Base-by-base conservation (phyloP, 805 yeast species). In the Citeromyces matritensis region DNA sequence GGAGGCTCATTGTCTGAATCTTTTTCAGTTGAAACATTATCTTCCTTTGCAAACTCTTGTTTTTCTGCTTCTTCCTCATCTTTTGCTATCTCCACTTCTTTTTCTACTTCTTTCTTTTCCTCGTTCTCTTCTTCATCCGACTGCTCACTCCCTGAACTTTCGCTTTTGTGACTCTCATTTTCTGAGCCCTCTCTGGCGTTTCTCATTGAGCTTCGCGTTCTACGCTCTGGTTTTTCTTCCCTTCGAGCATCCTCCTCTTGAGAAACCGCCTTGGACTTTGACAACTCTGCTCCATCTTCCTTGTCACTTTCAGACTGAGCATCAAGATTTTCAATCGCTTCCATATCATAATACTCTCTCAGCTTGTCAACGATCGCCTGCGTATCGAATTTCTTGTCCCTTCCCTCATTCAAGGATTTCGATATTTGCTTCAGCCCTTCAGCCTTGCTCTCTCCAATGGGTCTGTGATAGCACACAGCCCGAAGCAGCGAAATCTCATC, bases 401-500 rank as follows among this genome's bases (percentile, higher is more conserved):
- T 34, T 23, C 9, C 39, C 37, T 14, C 38, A 32, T 28, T 38
- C 28, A 43, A 38, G 31, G 26, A 50, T 36, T 41, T 55, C 38
- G 48, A 57, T 42, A 42, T 68, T 46, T 31, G 53, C 41, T 39
- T 57, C 48, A 45, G 64, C 35, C 49, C 71, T 53, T 40, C 53
- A 34, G 57, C 56, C 33, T 59, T 63, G 33, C 57, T 43, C 23
- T 47, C 44, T 1, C 93, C 93, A 0, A 73, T 75, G 0, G 91
- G 91, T 46, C 73, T 75, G 53, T 59, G 63, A 42, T 67, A 73
- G 39, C 83, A 70, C 2, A 76, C 59, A 31, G 80, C 67, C 33
- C 68, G 56, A 41, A 77, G 66, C 15, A 80, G 59, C 37, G 61
- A 58, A 23, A 71, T 68, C 43, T 80, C 86, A 35, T 75, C 78